A percentile compares a stretch with the other conserved stretches of the same genome.
Evolutionary conservation across 1,284 basidiomycete species (phyloP).

Genomic region (Inonotus obliquus): DNA sequence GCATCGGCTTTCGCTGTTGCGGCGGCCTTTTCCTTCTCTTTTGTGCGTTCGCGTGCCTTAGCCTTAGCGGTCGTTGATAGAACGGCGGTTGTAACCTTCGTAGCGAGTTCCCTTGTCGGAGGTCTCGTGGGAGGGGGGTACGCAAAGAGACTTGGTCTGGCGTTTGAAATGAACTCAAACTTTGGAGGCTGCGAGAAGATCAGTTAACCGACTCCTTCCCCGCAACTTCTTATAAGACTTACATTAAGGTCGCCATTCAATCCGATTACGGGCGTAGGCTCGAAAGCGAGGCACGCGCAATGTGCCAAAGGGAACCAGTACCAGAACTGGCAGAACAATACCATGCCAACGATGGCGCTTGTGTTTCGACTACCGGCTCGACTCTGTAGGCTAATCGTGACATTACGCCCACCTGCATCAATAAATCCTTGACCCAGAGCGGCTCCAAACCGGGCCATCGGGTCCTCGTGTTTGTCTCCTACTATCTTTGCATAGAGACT

Average conservation of each 20-base stretch:
- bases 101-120: slow-evolving; percentile 85
- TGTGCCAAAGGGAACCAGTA: slow-evolving; percentile 99
- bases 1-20: slow-evolving; percentile 58
- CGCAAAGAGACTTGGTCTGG: slow-evolving; percentile 83
- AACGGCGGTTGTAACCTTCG: slow-evolving; percentile 89
- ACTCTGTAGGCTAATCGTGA: slow-evolving; percentile 88
- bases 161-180: slow-evolving; percentile 87
- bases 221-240: slow-evolving; percentile 10
- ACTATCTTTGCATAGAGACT: slow-evolving; percentile 85
- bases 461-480: slow-evolving; percentile 94
- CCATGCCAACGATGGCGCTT: slow-evolving; percentile 92
- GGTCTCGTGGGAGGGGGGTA: slow-evolving; percentile 84
- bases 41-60: slow-evolving; percentile 84
- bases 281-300: slow-evolving; percentile 86
- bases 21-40: slow-evolving; percentile 65
- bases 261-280: slow-evolving; percentile 91
- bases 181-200: slow-evolving; percentile 63
- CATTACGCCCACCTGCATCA: slow-evolving; percentile 93
- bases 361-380: slow-evolving; percentile 89
- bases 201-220: neutral
- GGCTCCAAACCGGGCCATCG: slow-evolving; percentile 95
- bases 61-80: slow-evolving; percentile 93
- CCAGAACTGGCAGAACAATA: slow-evolving; percentile 97
- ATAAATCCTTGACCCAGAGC: slow-evolving; percentile 93
- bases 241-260: slow-evolving; percentile 83